These are phyloP conservation scores for Cladophialophora yegresii DNA, from an alignment of 2,329 filamentous ascomycete genomes.

Conservation along the genomic window DNA sequence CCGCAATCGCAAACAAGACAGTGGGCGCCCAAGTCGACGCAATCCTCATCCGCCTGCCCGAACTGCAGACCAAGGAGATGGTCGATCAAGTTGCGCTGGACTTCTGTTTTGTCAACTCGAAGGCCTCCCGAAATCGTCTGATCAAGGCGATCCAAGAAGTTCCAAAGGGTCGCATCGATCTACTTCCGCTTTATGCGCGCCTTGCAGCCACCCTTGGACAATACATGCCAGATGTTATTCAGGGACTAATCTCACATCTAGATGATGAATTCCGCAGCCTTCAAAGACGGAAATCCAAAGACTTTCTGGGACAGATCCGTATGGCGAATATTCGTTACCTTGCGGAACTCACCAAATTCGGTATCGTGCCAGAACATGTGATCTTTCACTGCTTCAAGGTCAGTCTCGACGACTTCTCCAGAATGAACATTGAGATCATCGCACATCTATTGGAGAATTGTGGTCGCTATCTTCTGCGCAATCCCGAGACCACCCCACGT, in stretches of 20 bases:
- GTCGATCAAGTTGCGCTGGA: constrained; percentile 93
- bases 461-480: constrained; percentile 87
- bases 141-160: constrained; percentile 92
- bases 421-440: constrained; percentile 99
- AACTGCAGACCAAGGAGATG: constrained; percentile 85
- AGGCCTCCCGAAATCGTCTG: constrained; percentile 90
- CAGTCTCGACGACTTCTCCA: constrained; percentile 93
- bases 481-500: constrained; percentile 85
- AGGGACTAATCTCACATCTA: constrained; percentile 85
- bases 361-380: constrained; percentile 95
- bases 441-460: constrained; percentile 96
- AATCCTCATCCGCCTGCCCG: constrained; percentile 81
- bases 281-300: constrained; percentile 94
- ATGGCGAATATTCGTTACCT: constrained; percentile 96
- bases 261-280: constrained; percentile 96
- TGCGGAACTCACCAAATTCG: constrained; percentile 95
- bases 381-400: constrained; percentile 99
- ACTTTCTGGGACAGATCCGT: constrained; percentile 91
- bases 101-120: constrained; percentile 98
- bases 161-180: constrained; percentile 87
- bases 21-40: constrained; percentile 96
- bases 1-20: constrained; percentile 94
- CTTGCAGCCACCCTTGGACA: constrained; percentile 89
- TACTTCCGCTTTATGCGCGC: constrained; percentile 88
- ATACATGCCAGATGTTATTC: constrained; percentile 92